Conservation (phyloP, 1,284 basidiomycete genomes). For the Naganishia cerealis region DNA sequence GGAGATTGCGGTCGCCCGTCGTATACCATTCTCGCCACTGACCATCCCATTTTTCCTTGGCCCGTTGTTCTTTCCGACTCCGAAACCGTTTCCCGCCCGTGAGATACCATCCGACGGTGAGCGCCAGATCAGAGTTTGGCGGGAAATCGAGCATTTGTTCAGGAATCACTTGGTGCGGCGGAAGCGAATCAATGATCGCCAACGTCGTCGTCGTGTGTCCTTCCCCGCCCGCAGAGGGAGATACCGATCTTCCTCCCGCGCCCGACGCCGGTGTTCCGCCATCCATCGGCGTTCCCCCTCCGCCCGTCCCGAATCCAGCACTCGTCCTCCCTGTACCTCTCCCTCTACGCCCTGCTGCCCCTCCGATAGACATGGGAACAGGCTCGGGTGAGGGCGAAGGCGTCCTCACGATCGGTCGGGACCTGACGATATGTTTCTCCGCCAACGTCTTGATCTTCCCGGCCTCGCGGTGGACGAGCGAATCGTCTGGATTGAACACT, state of each 20-base stretch:
- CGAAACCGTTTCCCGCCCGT: constrained; percentile 49
- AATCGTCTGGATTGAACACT: constrained; percentile 49
- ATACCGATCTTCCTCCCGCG: constrained; percentile 19
- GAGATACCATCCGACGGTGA: constrained; percentile 50
- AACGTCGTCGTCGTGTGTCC: not conserved
- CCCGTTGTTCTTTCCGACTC: constrained; percentile 47
- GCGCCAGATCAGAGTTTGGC: constrained; percentile 44
- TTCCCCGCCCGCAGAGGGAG: constrained; percentile 14
- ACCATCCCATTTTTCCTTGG: constrained; percentile 49
- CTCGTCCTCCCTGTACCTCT: not conserved
- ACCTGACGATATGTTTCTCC: constrained; percentile 49
- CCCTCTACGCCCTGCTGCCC: not conserved
- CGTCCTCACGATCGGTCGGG: constrained; percentile 45
- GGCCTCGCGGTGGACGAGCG: constrained; percentile 47
- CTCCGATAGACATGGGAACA: not conserved
- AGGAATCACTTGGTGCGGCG: constrained; percentile 44
- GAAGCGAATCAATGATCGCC: constrained; percentile 29
- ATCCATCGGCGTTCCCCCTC: constrained; percentile 9
- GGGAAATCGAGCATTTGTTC: constrained; percentile 50
- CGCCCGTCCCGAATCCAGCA: constrained; percentile 16
- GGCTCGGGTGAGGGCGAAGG: constrained; percentile 42
- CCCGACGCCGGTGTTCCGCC: constrained; percentile 13
- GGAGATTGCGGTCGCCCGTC: constrained; percentile 49
- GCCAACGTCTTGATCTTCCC: constrained; percentile 44
- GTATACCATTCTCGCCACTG: constrained; percentile 50